phyloP scores from a whole-genome alignment of 768 basidiomycete genomes.

The Lactarius psammicola region DNA sequence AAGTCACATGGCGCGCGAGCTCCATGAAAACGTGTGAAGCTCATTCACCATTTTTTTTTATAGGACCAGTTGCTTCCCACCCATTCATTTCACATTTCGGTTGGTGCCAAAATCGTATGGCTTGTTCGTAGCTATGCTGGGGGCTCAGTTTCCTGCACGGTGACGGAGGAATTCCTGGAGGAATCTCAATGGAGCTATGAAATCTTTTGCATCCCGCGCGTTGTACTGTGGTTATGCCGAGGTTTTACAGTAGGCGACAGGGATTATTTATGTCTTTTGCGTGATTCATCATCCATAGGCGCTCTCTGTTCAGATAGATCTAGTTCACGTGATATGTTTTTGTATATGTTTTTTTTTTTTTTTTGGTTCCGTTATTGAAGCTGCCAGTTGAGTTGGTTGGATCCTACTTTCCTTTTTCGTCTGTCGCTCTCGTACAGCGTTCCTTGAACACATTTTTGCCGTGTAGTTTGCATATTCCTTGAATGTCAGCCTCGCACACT shows the following conservation, averaged over 20 bases:
- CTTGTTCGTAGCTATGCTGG: not conserved
- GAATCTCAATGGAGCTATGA: too few species aligned
- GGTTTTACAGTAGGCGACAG: too few species aligned
- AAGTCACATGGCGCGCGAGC: too few species aligned
- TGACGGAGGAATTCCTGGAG: too few species aligned
- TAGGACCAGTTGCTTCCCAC: not conserved
- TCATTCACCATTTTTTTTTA: too few species aligned
- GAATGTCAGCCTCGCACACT: constrained; percentile 21
- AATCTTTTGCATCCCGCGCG: too few species aligned
- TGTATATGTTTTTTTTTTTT: not conserved
- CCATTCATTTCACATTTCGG: not conserved
- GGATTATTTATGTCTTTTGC: too few species aligned
- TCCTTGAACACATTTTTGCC: constrained; percentile 19
- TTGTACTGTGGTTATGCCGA: too few species aligned
- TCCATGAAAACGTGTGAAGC: too few species aligned
- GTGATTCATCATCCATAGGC: too few species aligned
- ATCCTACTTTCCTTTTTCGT: constrained; percentile 20
- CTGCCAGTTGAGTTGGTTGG: not conserved
- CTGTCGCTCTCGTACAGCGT: constrained; percentile 13
- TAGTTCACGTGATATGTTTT: constrained; percentile 13
- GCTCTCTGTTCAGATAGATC: not conserved
- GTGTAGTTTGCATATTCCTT: constrained; percentile 19
- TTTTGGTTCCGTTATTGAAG: constrained; percentile 14
- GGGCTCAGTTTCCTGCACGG: too few species aligned
- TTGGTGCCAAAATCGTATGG: not conserved